Conservation (phyloP, 352 stramenopile species). For the Globisporangium cylindrosporum region DNA sequence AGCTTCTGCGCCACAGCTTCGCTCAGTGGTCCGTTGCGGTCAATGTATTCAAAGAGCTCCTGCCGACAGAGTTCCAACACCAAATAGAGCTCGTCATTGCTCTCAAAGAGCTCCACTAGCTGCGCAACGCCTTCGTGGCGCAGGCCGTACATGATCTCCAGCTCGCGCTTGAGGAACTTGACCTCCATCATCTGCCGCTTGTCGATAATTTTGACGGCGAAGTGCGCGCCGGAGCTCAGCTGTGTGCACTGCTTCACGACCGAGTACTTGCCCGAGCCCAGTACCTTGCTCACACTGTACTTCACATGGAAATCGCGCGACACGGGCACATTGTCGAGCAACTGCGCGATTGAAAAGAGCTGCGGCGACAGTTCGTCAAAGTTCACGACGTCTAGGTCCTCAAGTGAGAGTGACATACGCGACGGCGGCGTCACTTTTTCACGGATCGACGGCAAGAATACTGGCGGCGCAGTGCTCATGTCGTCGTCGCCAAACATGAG, state of each 20-base stretch:
- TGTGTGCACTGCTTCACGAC: slow-evolving; percentile 68
- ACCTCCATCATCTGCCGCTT: slow-evolving; percentile 80
- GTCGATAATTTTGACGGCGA: slow-evolving; percentile 83
- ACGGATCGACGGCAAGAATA: slow-evolving; percentile 68
- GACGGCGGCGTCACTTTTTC: slow-evolving; percentile 59
- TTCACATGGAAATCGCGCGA: slow-evolving; percentile 50
- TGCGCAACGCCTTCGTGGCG: slow-evolving; percentile 75
- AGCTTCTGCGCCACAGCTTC: slow-evolving; percentile 66
- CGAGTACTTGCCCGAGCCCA: slow-evolving; percentile 78
- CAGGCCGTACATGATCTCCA: slow-evolving; percentile 84
- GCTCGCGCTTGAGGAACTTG: slow-evolving; percentile 80
- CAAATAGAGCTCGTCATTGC: slow-evolving; percentile 67
- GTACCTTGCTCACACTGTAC: slow-evolving; percentile 49
- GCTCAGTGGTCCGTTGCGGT: slow-evolving; percentile 63
- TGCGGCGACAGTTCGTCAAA: slow-evolving; percentile 43
- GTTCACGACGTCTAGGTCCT: slow-evolving; percentile 36
- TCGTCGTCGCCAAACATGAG: slow-evolving; percentile 64
- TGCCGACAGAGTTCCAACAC: slow-evolving; percentile 81
- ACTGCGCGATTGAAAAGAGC: slow-evolving; percentile 61
- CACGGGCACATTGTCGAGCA: slow-evolving; percentile 68
- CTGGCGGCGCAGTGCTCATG: slow-evolving; percentile 32
- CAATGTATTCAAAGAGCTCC: slow-evolving; percentile 83
- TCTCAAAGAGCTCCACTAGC: slow-evolving; percentile 78
- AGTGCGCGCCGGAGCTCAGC: slow-evolving; percentile 27
- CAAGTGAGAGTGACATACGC: slow-evolving; percentile 56